Evolutionary conservation across 2,329 filamentous ascomycete genomes (phyloP).

Genomic region (Nigrospora sphaerica): DNA sequence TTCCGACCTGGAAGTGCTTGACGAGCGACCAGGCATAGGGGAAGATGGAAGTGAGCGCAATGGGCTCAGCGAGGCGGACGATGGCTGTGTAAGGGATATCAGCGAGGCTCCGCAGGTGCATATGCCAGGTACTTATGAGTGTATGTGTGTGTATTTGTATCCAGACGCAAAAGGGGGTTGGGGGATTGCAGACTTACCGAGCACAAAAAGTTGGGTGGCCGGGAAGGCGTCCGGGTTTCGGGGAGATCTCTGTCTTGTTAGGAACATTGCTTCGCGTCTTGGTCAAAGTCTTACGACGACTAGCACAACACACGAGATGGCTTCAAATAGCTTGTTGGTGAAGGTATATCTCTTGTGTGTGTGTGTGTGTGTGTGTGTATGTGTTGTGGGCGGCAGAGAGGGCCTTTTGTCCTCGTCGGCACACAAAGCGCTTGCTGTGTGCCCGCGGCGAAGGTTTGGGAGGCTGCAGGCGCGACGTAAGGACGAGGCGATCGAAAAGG

Average conservation of each 20-base stretch:
- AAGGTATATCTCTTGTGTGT: neutral
- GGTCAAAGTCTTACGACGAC: slow-evolving; percentile 36
- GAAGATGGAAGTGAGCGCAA: slow-evolving; percentile 88
- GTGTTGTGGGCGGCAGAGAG: neutral
- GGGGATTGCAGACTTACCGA: slow-evolving; percentile 52
- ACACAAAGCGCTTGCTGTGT: neutral
- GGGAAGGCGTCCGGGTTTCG: slow-evolving; percentile 71
- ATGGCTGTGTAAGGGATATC: slow-evolving; percentile 52
- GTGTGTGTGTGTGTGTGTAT: neutral
- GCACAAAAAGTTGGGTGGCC: slow-evolving; percentile 71
- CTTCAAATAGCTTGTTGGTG: neutral
- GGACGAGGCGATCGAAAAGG: neutral
- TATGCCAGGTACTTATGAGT: neutral
- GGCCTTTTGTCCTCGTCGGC: too few relatives aligned
- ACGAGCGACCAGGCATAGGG: slow-evolving; percentile 85
- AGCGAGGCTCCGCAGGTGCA: slow-evolving; percentile 1
- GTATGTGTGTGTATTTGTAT: too few relatives aligned
- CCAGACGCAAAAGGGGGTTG: too few relatives aligned
- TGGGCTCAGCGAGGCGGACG: slow-evolving; percentile 86
- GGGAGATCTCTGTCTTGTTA: slow-evolving; percentile 42
- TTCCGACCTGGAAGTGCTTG: slow-evolving; percentile 66
- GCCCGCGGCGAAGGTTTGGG: neutral
- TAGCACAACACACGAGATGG: slow-evolving; percentile 26
- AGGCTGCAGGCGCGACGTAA: neutral
- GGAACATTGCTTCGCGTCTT: slow-evolving; percentile 40